phyloP scores from a whole-genome alignment of 2,329 filamentous ascomycete genomes.

The Sporothrix phasma region DNA sequence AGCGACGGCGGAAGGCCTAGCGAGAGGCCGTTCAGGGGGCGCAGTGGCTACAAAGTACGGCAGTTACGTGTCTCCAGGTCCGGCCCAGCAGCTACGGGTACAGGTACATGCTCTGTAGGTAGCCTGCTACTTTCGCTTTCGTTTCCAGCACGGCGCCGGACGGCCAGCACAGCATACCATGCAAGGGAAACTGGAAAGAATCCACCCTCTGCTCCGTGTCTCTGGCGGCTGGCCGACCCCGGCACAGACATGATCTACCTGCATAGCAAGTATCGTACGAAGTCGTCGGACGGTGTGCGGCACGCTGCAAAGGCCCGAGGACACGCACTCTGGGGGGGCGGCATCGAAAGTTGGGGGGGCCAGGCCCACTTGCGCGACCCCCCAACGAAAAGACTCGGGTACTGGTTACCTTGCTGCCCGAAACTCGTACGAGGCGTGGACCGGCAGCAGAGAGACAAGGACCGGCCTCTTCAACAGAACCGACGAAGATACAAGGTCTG shows the following conservation, averaged over 20 bases:
- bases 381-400: conserved; percentile 3
- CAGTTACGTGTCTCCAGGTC: too few species aligned
- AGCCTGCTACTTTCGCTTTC: too few species aligned
- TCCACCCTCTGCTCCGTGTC: conserved; percentile 5
- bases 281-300: background rate
- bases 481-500: too few species aligned
- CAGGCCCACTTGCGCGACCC: background rate
- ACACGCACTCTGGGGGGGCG: too few species aligned
- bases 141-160: too few species aligned
- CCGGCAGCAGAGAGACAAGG: background rate
- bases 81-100: too few species aligned
- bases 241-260: too few species aligned
- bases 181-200: background rate
- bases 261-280: too few species aligned
- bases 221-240: too few species aligned
- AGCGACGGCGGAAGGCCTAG: conserved; percentile 3
- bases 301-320: too few species aligned
- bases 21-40: background rate
- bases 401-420: conserved; percentile 3
- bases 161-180: conserved; percentile 13
- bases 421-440: conserved; percentile 6
- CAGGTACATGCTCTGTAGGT: too few species aligned
- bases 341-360: background rate
- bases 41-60: too few species aligned
- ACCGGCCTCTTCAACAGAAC: background rate